Percentiles rank a stretch among this genome's conserved stretches.
Conservation (phyloP, 2,329 filamentous ascomycete species). For the Botrytis squamosa region DNA sequence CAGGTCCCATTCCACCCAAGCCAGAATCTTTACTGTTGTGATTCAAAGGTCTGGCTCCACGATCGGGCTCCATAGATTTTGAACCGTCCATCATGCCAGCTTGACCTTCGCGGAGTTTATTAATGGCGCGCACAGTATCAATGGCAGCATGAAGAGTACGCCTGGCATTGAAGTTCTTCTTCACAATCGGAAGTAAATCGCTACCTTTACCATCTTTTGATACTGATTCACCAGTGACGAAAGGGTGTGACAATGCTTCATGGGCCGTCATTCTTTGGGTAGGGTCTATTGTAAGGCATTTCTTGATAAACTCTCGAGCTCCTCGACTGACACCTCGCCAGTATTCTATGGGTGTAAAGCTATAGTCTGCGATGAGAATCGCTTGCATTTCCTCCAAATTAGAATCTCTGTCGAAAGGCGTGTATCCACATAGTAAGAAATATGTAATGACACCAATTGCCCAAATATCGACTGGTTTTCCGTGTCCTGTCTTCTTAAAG, state of each 20-base stretch:
- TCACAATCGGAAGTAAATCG: constrained; percentile 66
- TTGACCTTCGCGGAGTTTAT: constrained; percentile 66
- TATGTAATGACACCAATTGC: constrained; percentile 98
- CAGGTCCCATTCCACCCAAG: constrained; percentile 35
- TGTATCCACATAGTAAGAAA: constrained; percentile 96
- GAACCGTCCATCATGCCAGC: constrained; percentile 60
- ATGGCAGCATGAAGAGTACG: constrained; percentile 68
- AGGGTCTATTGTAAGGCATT: constrained; percentile 89
- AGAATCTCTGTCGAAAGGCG: constrained; percentile 93
- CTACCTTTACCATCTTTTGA: constrained; percentile 52
- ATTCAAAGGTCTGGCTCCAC: constrained; percentile 41
- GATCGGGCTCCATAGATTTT: constrained; percentile 50
- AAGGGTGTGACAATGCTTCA: constrained; percentile 66
- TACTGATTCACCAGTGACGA: constrained; percentile 54
- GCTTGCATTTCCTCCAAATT: constrained; percentile 99
- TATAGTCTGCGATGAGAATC: constrained; percentile 94
- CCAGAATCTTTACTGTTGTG: constrained; percentile 48
- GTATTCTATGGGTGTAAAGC: constrained; percentile 90
- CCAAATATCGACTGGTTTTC: constrained; percentile 98
- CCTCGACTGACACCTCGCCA: constrained; percentile 88
- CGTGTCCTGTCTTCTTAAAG: constrained; percentile 97
- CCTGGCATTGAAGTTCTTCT: constrained; percentile 73
- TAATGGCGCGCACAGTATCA: constrained; percentile 69
- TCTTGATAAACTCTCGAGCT: constrained; percentile 88
- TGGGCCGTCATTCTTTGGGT: constrained; percentile 87